Conservation (phyloP, 2,329 filamentous ascomycete genomes). For the Clarireedia monteithiana region DNA sequence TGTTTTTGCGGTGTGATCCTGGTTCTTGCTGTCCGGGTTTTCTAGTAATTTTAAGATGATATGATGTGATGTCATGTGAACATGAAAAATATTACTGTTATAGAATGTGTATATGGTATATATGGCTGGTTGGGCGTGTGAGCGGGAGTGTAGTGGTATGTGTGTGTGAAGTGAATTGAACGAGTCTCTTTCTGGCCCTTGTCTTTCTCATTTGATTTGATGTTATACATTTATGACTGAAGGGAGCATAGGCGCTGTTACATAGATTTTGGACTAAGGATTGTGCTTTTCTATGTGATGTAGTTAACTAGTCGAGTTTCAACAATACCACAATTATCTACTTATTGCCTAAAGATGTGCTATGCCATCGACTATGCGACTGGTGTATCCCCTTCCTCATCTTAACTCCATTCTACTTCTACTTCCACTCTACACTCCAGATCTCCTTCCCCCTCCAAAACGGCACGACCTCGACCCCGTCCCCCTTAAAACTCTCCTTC, state of each 20-base stretch:
- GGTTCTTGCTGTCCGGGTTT: no score
- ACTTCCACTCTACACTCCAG: conserved; percentile 9
- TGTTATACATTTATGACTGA: no score
- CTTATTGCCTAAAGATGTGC: no score
- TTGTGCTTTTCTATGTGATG: no score
- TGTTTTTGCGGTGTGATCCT: conserved; percentile 34
- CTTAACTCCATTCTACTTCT: background rate
- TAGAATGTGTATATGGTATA: background rate
- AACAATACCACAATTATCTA: no score
- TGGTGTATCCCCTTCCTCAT: background rate
- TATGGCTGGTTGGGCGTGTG: background rate
- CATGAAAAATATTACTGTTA: background rate
- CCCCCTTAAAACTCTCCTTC: background rate
- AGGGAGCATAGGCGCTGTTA: no score
- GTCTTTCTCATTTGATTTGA: no score
- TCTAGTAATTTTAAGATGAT: background rate
- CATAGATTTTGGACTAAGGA: no score
- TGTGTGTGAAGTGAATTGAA: background rate
- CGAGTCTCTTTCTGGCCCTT: no score
- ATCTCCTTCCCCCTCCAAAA: conserved; percentile 8
- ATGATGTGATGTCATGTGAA: background rate
- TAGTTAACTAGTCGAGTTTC: no score
- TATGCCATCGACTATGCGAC: no score
- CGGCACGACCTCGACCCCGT: background rate
- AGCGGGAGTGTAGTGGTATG: background rate